Base-by-base conservation (phyloP, 768 basidiomycete species). In the Naematelia aurantialba region DNA sequence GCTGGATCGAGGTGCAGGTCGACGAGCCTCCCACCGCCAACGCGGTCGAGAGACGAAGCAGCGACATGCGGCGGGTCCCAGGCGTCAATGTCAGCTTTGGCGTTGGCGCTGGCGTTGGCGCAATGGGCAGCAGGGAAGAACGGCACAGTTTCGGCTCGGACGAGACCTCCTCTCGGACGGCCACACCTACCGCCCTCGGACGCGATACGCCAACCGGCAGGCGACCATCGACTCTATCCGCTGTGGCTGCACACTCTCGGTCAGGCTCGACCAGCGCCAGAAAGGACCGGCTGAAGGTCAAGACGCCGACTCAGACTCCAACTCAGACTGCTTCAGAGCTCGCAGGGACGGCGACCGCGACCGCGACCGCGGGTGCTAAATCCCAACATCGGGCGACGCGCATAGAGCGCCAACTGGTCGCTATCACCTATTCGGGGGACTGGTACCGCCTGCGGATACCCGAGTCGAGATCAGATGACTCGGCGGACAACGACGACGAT, bases 381-480 rank as follows among this genome's bases (percentile, higher is more conserved):
- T 14, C 42, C n/a, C n/a, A n/a, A n/a, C n/a, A n/a, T n/a, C n/a
- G n/a, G n/a, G n/a, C 14, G 45, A 59, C 51, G 14, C n/a, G 25
- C 11, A 56, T 24, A 45, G 72, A 73, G 45, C 42, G 52, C 19
- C 75, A 78, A 56, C 59, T 78, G n/a, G 66, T 77, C 5, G 68
- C 71, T 0, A 63, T 78, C 50, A 78, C 75, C 0, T 73, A 73
- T 55, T 65, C 71, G 12, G 77, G 77, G 10, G 76, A 77, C n/a
- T 78, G 72, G 71, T 78, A 76, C 62, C 66, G 77, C 3, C 62
- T 78, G 1, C 54, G 74, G n/a, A 67, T 78, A 34, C 75, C 77
- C 13, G 66, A 69, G 0, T 50, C 62, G 12, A 45, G 4, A 45
- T 10, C 11, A 34, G 22, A 26, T 44, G 26, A 29, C 21, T 17